Percentiles rank a stretch among this genome's conserved stretches.
Evolutionary conservation across 495 filamentous ascomycete genomes (phyloP).

Genomic region (Neurospora sp.): DNA sequence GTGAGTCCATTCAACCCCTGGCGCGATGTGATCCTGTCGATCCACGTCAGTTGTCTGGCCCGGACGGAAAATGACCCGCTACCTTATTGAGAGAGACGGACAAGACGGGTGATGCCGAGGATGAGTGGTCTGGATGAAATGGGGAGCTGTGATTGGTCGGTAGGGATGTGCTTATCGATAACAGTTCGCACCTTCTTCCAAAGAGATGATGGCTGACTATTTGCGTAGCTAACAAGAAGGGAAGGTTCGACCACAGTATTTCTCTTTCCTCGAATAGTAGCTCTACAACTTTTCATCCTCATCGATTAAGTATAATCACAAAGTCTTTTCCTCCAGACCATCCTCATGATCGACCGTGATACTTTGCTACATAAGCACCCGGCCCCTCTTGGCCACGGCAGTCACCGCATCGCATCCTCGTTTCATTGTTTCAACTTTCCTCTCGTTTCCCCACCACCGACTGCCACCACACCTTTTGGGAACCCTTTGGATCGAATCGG

Average conservation of each 20-base stretch:
- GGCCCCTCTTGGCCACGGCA: neutral
- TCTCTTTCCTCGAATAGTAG: too few relatives aligned
- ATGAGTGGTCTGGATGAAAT: neutral
- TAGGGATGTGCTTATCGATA: neutral
- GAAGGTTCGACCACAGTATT: neutral
- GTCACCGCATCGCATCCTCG: neutral
- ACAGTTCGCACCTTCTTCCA: neutral
- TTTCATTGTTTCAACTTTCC: neutral
- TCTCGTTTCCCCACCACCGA: neutral
- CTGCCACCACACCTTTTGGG: neutral
- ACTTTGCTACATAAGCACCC: neutral
- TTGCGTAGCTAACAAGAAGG: neutral
- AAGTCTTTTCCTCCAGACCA: neutral
- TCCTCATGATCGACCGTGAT: neutral
- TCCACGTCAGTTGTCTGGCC: neutral
- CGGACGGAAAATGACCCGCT: neutral
- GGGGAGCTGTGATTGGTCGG: neutral
- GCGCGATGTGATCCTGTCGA: neutral
- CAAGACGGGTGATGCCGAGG: too few relatives aligned
- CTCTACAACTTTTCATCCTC: neutral
- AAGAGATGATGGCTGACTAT: neutral
- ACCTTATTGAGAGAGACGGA: too few relatives aligned
- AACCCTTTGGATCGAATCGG: neutral
- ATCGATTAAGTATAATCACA: neutral
- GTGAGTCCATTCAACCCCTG: neutral